Base-by-base conservation (phyloP, 2,329 filamentous ascomycete genomes). In the Juglanconis sp. region DNA sequence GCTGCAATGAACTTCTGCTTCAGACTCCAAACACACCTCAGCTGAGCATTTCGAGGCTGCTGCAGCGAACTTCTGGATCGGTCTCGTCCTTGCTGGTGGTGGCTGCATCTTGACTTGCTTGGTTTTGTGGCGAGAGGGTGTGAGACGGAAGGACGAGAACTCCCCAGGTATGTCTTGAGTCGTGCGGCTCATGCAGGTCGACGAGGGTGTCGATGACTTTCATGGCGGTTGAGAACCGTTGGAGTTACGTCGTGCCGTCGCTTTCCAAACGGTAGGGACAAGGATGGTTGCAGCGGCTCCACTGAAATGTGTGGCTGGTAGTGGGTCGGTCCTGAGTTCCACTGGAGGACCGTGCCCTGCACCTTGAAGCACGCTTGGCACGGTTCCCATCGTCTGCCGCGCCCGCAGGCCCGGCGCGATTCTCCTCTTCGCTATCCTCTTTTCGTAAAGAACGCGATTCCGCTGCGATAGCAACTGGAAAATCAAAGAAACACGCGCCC, bases 11-110 rank as follows among this genome's bases (percentile, higher is more conserved):
- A 49, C 36, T 47, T 51, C 13, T 48, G 10, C 10, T 50, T 31
- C 34, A 31, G 36, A 24, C 8, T 49, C 57, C 40, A 51, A 6
- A 56, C 73, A 56, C 60, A 84, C 83, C 79, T 86, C 80, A 44
- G 74, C 65, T n/a, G 81, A 78, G 70, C 84, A 87, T 67, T 81
- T 78, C 6, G 82, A 79, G 42, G 76, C 79, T n/a, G 82, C 79
- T 11, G 76, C 71, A 15, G 82, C 83, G 60, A 87, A 77, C 62
- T 79, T 82, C 65, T 83, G 79, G 58, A 86, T 82, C 1, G 82
- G 83, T 5, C 82, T 78, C 17, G 71, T 68, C 56, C 71, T 72
- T 35, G 75, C 69, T 61, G 71, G 59, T 63, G 36, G 53, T 46
- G 57, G 56, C 51, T 54, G 54, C 64, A 64, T 65, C 11, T 53